Conservation (phyloP, 2,329 filamentous ascomycete genomes). For the Xylaria digitata region DNA sequence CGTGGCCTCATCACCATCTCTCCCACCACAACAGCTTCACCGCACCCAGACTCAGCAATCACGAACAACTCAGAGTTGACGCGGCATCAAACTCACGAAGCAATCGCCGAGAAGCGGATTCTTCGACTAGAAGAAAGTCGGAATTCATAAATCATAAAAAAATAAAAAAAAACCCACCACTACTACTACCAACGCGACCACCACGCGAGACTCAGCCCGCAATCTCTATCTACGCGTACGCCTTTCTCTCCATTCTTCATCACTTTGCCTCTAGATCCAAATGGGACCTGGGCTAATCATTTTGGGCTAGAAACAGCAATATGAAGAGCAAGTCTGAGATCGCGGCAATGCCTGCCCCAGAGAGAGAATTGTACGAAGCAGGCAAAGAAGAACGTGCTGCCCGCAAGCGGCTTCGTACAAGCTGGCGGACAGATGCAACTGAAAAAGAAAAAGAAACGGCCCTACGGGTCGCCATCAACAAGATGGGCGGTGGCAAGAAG, state of each 20-base stretch:
- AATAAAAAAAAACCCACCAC: background rate
- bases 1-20: background rate
- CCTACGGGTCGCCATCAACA: constrained; percentile 28
- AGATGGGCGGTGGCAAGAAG: constrained; percentile 26
- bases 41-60: background rate
- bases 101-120: background rate
- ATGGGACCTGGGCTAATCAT: background rate
- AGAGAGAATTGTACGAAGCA: constrained; percentile 31
- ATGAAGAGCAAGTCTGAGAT: constrained; percentile 10
- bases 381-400: constrained; percentile 47
- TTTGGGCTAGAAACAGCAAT: background rate
- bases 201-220: background rate
- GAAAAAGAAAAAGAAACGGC: constrained; percentile 30
- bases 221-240: background rate
- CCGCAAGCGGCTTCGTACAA: constrained; percentile 19
- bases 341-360: background rate
- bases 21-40: background rate
- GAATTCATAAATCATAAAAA: background rate
- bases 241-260: background rate
- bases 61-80: background rate
- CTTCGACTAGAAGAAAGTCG: background rate
- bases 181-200: too few species aligned
- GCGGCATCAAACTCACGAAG: background rate
- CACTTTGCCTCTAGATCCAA: background rate
- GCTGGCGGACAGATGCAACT: constrained; percentile 27